A percentile compares a stretch with the other conserved stretches of the same genome.
Conservation (phyloP, 148 eudicot genomes). For the Cornus florida region DNA sequence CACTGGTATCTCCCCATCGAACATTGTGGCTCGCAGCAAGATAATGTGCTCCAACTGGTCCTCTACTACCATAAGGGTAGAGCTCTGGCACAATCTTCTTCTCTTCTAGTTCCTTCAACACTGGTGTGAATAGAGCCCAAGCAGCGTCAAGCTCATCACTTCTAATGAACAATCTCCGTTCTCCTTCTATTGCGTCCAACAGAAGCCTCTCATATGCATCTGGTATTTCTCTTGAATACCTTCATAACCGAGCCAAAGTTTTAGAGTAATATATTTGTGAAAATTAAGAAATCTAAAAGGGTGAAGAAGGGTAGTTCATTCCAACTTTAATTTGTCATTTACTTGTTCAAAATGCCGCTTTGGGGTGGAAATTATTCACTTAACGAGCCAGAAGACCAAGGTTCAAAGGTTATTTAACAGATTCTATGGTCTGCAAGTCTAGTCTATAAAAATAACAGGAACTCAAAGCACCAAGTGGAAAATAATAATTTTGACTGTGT, state of each 20-base stretch:
- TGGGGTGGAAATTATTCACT: neutral
- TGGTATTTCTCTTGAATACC: slow-evolving; percentile 73
- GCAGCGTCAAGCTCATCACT: slow-evolving; percentile 97
- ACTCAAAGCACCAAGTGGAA: neutral
- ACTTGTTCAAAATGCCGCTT: neutral
- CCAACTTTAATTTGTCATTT: neutral
- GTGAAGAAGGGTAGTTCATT: neutral
- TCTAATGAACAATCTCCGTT: slow-evolving; percentile 75
- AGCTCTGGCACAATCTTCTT: slow-evolving; percentile 70
- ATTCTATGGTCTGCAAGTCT: neutral
- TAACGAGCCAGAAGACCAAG: neutral
- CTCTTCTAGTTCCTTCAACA: slow-evolving; percentile 68
- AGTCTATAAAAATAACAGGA: no score
- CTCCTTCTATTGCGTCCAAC: slow-evolving; percentile 87
- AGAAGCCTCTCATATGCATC: slow-evolving; percentile 89
- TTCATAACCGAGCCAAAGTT: slow-evolving; percentile 18
- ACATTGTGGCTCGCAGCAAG: slow-evolving; percentile 82
- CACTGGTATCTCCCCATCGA: slow-evolving; percentile 79
- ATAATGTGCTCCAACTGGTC: slow-evolving; percentile 80
- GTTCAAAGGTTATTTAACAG: neutral
- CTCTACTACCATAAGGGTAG: slow-evolving; percentile 79
- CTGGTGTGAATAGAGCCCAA: slow-evolving; percentile 75
- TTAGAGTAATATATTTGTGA: neutral
- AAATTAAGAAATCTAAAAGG: neutral
- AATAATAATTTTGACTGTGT: no score